Percentiles rank a stretch among this genome's conserved stretches.
Evolutionary conservation across 2,329 filamentous ascomycete species (phyloP).

Genomic region (Monilinia laxa): DNA sequence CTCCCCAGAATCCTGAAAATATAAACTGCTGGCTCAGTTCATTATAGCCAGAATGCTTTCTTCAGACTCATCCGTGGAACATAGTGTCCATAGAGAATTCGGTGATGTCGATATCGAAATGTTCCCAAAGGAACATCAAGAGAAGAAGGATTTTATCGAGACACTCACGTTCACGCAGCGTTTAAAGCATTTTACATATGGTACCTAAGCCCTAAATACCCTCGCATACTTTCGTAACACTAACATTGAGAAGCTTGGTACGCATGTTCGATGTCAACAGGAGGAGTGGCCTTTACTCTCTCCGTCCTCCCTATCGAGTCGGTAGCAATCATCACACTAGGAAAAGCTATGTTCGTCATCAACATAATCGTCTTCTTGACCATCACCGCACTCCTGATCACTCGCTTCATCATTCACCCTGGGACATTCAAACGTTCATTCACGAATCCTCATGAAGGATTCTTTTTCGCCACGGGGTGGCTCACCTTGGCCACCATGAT

Average conservation of each 20-base stretch:
- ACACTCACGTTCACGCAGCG: constrained; percentile 16
- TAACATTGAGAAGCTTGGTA: constrained; percentile 55
- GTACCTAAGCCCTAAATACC: constrained; percentile 18
- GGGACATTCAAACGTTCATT: constrained; percentile 56
- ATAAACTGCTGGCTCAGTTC: constrained; percentile 23
- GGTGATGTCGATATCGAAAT: constrained; percentile 5
- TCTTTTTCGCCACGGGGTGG: constrained; percentile 73
- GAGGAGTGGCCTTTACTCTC: constrained; percentile 66
- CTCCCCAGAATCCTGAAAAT: background rate
- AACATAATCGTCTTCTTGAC: constrained; percentile 64
- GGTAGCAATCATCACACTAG: constrained; percentile 61
- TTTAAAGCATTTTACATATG: constrained; percentile 23
- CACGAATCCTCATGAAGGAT: constrained; percentile 64
- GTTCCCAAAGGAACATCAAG: background rate
- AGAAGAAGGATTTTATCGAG: constrained; percentile 9
- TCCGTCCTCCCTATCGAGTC: constrained; percentile 55
- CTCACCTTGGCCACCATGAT: constrained; percentile 67
- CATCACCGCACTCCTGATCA: constrained; percentile 54
- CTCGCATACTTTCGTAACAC: constrained; percentile 29
- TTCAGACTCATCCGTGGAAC: background rate
- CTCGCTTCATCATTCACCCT: constrained; percentile 62
- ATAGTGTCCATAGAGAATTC: background rate
- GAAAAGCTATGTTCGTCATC: constrained; percentile 65
- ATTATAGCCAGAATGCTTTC: constrained; percentile 18
- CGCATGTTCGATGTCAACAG: constrained; percentile 73